A percentile compares a stretch with the other conserved stretches of the same genome.
Conservation (phyloP, 208 protist species). For the Porcisia hertigi region DNA sequence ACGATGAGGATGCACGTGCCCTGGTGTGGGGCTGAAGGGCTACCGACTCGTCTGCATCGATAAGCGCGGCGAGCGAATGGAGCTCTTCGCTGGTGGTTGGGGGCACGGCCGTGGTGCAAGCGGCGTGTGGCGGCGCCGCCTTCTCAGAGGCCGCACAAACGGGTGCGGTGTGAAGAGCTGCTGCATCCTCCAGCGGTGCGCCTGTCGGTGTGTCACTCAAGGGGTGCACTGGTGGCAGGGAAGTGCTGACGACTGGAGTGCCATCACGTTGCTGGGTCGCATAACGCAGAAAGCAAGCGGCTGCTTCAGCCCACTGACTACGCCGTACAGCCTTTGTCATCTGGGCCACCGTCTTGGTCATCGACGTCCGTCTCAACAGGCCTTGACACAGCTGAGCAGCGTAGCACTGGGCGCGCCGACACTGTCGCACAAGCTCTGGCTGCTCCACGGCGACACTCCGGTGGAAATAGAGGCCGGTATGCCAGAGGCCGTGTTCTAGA, state of each 20-base stretch:
- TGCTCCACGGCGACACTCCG: slow-evolving; percentile 50
- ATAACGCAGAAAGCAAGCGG: slow-evolving; percentile 50
- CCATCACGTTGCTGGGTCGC: background rate
- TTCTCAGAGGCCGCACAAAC: background rate
- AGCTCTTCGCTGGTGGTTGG: slow-evolving; percentile 4
- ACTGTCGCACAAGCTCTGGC: slow-evolving; percentile 45
- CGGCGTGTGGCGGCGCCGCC: background rate
- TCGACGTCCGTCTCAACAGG: slow-evolving; percentile 44
- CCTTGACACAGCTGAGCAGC: slow-evolving; percentile 47
- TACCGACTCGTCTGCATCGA: background rate
- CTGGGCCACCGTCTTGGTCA: slow-evolving; percentile 48
- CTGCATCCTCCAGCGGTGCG: background rate
- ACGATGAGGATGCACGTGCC: background rate
- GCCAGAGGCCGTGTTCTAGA: slow-evolving; percentile 59
- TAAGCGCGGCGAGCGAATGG: background rate
- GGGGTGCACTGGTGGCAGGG: background rate
- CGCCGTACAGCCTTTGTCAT: slow-evolving; percentile 37
- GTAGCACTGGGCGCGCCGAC: slow-evolving; percentile 43
- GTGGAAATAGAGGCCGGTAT: slow-evolving; percentile 61
- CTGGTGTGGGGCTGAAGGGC: background rate
- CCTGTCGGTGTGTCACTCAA: background rate
- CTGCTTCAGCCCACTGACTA: slow-evolving; percentile 52
- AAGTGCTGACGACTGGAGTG: background rate
- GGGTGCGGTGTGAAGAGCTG: background rate
- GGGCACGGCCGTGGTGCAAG: background rate